These are phyloP conservation scores for Helotiales sp. DNA, from an alignment of 2,329 filamentous ascomycete species.

Conservation along the genomic window DNA sequence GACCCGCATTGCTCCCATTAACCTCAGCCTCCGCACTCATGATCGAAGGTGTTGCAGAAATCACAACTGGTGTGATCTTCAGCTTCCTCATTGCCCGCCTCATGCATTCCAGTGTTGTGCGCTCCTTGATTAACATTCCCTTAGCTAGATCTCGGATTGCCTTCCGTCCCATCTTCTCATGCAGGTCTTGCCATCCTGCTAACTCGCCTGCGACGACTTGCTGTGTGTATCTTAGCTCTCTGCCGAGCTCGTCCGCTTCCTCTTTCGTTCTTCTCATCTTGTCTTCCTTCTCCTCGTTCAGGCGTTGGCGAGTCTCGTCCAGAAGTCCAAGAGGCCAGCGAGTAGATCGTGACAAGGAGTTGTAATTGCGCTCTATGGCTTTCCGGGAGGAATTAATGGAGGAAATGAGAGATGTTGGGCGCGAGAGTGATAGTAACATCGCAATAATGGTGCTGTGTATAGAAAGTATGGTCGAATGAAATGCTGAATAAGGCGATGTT, in stretches of 20 bases:
- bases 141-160: constrained; percentile 78
- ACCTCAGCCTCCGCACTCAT: constrained; percentile 16
- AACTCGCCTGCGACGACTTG: constrained; percentile 90
- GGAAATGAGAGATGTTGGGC: constrained; percentile 77
- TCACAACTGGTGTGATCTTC: constrained; percentile 26
- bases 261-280: constrained; percentile 72
- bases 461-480: constrained; percentile 78
- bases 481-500: constrained; percentile 71
- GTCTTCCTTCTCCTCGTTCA: constrained; percentile 83
- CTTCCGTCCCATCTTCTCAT: constrained; percentile 75
- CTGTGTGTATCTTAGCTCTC: constrained; percentile 88
- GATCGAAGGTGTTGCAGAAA: background rate
- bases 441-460: constrained; percentile 85
- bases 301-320: constrained; percentile 83
- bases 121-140: constrained; percentile 80
- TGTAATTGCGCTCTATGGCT: constrained; percentile 77
- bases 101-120: constrained; percentile 79
- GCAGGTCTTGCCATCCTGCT: constrained; percentile 91
- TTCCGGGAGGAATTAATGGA: constrained; percentile 77
- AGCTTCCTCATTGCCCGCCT: constrained; percentile 70
- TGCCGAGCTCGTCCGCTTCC: constrained; percentile 75
- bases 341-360: constrained; percentile 73
- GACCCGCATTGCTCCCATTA: constrained; percentile 12
- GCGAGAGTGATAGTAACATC: constrained; percentile 76
- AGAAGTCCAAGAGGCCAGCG: constrained; percentile 82